phyloP scores from a whole-genome alignment of 2,329 filamentous ascomycete genomes.

The Canariomyces notabilis region DNA sequence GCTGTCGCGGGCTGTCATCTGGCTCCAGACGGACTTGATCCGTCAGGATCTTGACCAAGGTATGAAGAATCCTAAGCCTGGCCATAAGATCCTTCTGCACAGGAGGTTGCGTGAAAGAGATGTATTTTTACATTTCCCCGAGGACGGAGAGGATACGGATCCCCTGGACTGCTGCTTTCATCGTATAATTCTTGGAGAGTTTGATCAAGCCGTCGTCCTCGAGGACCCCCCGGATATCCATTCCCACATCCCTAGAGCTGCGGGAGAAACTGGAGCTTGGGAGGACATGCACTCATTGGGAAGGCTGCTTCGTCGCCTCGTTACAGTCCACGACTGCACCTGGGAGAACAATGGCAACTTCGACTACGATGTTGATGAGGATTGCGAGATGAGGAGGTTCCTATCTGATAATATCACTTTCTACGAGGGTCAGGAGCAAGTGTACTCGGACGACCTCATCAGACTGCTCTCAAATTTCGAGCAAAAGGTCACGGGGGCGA shows the following conservation, averaged over 20 bases:
- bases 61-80: not conserved
- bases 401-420: not conserved
- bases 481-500: not conserved
- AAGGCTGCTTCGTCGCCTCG: slow-evolving; percentile 5
- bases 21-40: slow-evolving; percentile 6
- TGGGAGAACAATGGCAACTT: not conserved
- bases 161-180: slow-evolving; percentile 7
- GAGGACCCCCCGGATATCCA: not conserved
- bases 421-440: not conserved
- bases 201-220: slow-evolving; percentile 1
- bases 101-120: slow-evolving; percentile 4
- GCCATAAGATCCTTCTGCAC: slow-evolving; percentile 12
- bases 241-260: not conserved
- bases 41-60: not conserved
- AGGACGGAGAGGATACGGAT: not conserved
- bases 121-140: slow-evolving; percentile 14
- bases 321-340: not conserved
- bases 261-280: not conserved
- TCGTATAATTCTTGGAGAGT: slow-evolving; percentile 12
- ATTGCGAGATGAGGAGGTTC: not conserved
- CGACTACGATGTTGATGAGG: not conserved
- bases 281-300: slow-evolving; percentile 11
- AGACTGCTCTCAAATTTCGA: not conserved
- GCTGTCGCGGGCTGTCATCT: slow-evolving; percentile 13
- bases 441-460: not conserved